Conservation (phyloP, 306 rosid species). For the Gastrolobium villosum region DNA sequence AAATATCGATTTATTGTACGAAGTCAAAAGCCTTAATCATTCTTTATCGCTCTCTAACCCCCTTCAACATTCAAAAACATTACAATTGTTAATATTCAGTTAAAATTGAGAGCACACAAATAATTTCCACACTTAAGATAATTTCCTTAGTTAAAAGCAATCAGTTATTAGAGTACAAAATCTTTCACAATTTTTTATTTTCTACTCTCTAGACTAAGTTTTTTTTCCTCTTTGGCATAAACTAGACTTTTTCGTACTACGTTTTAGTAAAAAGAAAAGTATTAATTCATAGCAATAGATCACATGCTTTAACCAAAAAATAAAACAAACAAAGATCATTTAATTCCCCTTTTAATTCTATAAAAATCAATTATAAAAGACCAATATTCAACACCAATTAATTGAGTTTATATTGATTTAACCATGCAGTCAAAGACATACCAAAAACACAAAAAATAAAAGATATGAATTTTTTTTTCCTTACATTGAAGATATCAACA, state of each 20-base stretch:
- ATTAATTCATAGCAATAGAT: background rate
- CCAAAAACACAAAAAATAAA: background rate
- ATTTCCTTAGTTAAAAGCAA: too few species aligned
- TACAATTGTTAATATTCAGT: too few species aligned
- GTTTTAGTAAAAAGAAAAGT: background rate
- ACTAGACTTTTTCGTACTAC: too few species aligned
- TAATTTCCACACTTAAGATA: too few species aligned
- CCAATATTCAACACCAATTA: background rate
- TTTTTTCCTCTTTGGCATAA: too few species aligned
- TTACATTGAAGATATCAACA: constrained; percentile 53
- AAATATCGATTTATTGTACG: too few species aligned
- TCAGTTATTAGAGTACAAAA: background rate
- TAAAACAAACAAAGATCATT: background rate
- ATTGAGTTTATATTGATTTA: background rate
- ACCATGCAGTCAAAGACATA: constrained; percentile 1
- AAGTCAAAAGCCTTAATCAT: too few species aligned
- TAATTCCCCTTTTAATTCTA: background rate
- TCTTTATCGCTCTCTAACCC: too few species aligned
- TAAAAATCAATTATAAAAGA: background rate
- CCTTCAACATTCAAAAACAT: too few species aligned
- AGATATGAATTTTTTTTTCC: background rate
- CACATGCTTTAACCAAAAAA: background rate
- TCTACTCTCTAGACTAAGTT: background rate
- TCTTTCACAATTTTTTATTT: background rate
- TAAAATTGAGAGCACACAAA: too few species aligned